Conservation (phyloP, 2,329 filamentous ascomycete genomes). For the Aspergillus calidoustus region DNA sequence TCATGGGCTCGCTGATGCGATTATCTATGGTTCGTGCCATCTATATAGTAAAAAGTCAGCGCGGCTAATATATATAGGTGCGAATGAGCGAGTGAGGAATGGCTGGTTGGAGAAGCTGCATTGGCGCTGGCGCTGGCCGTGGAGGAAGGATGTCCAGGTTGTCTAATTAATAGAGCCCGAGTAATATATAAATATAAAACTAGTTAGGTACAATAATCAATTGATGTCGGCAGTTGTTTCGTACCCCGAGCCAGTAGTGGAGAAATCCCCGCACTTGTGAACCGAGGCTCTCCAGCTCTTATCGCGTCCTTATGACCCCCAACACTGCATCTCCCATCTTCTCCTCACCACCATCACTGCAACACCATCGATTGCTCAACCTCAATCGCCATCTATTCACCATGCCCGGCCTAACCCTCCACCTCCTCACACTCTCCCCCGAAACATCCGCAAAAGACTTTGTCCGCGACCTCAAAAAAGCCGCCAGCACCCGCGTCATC, state of each 20-base stretch:
- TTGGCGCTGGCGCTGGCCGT: not conserved
- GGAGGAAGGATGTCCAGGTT: not conserved
- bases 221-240: not conserved
- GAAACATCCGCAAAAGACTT: not conserved
- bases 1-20: conserved; percentile 12
- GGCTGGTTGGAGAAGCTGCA: conserved; percentile 8
- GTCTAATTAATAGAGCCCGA: not conserved
- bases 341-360: not conserved
- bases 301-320: not conserved
- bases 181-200: not conserved
- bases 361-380: not conserved
- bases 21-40: conserved; percentile 10
- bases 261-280: not conserved
- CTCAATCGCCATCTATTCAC: not conserved
- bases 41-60: not conserved
- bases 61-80: not conserved
- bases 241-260: not conserved
- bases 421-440: conserved; percentile 6
- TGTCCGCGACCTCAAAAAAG: conserved; percentile 3
- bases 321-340: not conserved
- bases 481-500: conserved; percentile 27
- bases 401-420: conserved; percentile 13
- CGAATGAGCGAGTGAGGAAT: conserved; percentile 9
- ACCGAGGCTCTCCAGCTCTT: not conserved
- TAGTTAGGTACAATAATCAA: not conserved